Evolutionary conservation across 371 early-diverging fungal genomes (phyloP), one percentile per base, ranked within the genome.

Genomic region (Mortierella sp.): DNA sequence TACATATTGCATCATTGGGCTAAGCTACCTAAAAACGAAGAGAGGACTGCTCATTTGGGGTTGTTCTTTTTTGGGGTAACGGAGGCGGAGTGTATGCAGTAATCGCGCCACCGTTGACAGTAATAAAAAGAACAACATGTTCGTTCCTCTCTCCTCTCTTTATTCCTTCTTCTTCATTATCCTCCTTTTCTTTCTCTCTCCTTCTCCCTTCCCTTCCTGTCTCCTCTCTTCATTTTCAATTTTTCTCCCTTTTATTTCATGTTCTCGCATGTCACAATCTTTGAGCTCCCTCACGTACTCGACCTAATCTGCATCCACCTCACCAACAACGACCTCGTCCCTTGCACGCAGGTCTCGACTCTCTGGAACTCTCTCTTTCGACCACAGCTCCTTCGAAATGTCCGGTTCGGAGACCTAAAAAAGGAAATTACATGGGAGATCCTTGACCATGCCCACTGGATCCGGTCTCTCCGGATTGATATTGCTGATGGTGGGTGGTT

Each of bases 241-340:
- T 28, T 28, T 28, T 28, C 11, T 70, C 45, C 24, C 44, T 13
- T 8, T 63, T 19, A 3, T 8, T 45, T 34, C 42, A 42, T 70
- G 42, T 44, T 24, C 24, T 44, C 70, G 9, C 70, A 44, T 11
- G 11, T 70, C 7, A 45, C 70, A 45, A 3, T 45, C 21, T 45
- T 70, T 70, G 70, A 70, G 24, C 19, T 70, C 24, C 70, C 70
- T 45, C 45, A 45, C 26, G 4, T 70, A 31, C 70, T 70, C 14
- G 45, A 45, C 70, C 70, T 70, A 2, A 70, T 45, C 70, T 70
- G 70, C 70, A 9, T 0, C 24, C n/a, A 44, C 26, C 26, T 70
- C n/a, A 6, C 70, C 21, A 42, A 10, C 42, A 70, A 45, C 2
- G 70, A 70, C 21, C 44, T 70, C 16, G 13, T 38, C 8, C 13